A percentile compares a stretch with the other conserved stretches of the same genome.
Evolutionary conservation across 345 rosid species (phyloP).

Genomic region (Brassica carinata): DNA sequence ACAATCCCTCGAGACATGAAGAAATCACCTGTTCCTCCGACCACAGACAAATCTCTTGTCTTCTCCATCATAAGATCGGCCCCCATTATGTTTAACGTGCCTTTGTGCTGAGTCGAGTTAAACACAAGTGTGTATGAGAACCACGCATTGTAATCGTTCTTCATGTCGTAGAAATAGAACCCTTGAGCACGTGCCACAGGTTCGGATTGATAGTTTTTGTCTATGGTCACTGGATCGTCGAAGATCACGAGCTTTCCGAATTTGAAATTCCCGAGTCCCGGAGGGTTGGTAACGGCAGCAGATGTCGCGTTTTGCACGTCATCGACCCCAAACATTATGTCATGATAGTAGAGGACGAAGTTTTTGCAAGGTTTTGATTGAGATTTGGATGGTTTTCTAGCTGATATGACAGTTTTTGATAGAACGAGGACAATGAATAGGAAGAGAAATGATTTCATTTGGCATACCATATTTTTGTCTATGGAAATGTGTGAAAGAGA

Average conservation of each 20-base stretch:
- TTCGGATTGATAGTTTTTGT: conserved; percentile 46
- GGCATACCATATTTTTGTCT: conserved; percentile 7
- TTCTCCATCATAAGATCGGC: conserved; percentile 64
- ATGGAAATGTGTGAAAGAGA: conserved; percentile 10
- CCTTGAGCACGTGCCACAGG: conserved; percentile 66
- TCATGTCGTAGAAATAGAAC: conserved; percentile 63
- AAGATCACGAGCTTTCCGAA: conserved; percentile 57
- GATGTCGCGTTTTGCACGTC: conserved; percentile 57
- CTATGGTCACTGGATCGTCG: conserved; percentile 60
- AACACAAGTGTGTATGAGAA: conserved; percentile 66
- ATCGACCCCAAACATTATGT: conserved; percentile 51
- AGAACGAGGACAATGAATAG: conserved; percentile 23
- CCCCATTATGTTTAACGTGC: conserved; percentile 64
- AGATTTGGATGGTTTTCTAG: conserved; percentile 32
- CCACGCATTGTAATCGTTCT: conserved; percentile 51
- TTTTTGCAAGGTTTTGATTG: conserved; percentile 56
- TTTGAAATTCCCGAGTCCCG: conserved; percentile 42
- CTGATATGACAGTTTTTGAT: conserved; percentile 27
- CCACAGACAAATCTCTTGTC: conserved; percentile 71
- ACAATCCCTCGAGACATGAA: conserved; percentile 78
- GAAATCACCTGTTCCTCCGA: conserved; percentile 80
- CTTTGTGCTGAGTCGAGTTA: conserved; percentile 60
- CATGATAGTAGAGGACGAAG: conserved; percentile 57
- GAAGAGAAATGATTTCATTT: conserved; percentile 23
- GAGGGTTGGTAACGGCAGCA: conserved; percentile 40